These are phyloP conservation scores for Xylaria venustula DNA, from an alignment of 495 filamentous ascomycete species.

Conservation along the genomic window DNA sequence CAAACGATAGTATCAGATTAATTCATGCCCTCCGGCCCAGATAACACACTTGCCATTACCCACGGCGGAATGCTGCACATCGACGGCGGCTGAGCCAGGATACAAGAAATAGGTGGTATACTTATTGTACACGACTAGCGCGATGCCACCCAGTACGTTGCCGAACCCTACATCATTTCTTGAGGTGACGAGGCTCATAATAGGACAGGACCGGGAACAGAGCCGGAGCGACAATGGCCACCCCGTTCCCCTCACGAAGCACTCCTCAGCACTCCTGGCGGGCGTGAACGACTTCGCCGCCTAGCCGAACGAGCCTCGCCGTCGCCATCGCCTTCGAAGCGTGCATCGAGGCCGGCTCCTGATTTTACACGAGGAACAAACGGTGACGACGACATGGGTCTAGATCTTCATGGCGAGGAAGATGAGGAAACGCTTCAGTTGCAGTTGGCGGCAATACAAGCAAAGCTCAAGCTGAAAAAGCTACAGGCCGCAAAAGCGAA, in stretches of 20 bases:
- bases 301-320: conserved; percentile 62
- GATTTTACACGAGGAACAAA: conserved; percentile 5
- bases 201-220: conserved; percentile 20
- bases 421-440: conserved; percentile 89
- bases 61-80: neutral
- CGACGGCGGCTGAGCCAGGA: neutral
- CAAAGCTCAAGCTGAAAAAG: conserved; percentile 84
- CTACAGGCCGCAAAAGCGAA: conserved; percentile 61
- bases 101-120: neutral
- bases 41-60: neutral
- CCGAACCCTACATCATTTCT: neutral
- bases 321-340: conserved; percentile 59
- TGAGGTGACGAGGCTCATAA: neutral
- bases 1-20: neutral
- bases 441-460: conserved; percentile 80
- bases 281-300: conserved; percentile 67
- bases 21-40: neutral
- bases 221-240: conserved; percentile 68
- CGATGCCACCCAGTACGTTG: conserved; percentile 16
- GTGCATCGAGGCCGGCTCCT: conserved; percentile 6
- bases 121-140: neutral
- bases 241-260: conserved; percentile 83
- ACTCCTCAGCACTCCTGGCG: conserved; percentile 76
- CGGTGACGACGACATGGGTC: conserved; percentile 34
- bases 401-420: conserved; percentile 66